Evolutionary conservation across 2,329 filamentous ascomycete genomes (phyloP).

Genomic region (Acephala macrosclerotiorum): DNA sequence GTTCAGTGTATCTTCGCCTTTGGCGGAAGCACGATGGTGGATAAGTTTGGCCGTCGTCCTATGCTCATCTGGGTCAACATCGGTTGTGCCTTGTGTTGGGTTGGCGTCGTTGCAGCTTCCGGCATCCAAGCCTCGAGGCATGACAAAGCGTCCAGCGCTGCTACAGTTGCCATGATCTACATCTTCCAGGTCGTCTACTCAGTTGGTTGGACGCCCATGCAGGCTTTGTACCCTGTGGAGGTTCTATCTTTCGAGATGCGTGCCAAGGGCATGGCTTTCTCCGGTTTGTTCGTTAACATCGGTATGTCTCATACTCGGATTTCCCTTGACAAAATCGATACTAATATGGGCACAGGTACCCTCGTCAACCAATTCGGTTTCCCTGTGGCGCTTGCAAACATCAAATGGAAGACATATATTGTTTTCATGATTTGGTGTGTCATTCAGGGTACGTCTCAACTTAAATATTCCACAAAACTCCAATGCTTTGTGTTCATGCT

Average conservation of each 20-base stretch:
- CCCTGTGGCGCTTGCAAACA: constrained; percentile 54
- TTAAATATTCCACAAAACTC: too few relatives aligned
- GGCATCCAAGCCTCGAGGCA: constrained; percentile 31
- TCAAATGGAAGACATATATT: constrained; percentile 61
- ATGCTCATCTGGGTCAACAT: constrained; percentile 57
- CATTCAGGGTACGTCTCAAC: not conserved
- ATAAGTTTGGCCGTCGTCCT: constrained; percentile 63
- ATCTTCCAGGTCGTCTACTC: constrained; percentile 60
- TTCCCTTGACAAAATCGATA: not conserved
- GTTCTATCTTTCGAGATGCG: constrained; percentile 59
- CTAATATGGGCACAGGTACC: constrained; percentile 33
- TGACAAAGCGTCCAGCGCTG: constrained; percentile 48
- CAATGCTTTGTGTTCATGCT: constrained; percentile 47
- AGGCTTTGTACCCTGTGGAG: constrained; percentile 59
- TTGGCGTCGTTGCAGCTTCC: constrained; percentile 51
- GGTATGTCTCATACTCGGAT: constrained; percentile 32
- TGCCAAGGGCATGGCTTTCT: constrained; percentile 62
- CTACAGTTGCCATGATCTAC: constrained; percentile 59
- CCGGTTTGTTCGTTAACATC: constrained; percentile 52
- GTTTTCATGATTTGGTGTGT: constrained; percentile 47
- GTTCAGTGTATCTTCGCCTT: constrained; percentile 61
- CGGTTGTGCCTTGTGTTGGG: constrained; percentile 55
- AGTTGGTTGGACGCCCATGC: constrained; percentile 52
- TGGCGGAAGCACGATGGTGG: constrained; percentile 60
- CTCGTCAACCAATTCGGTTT: constrained; percentile 55